Base-by-base conservation (phyloP, 148 eudicot species). In the Fagopyrum tataricum region DNA sequence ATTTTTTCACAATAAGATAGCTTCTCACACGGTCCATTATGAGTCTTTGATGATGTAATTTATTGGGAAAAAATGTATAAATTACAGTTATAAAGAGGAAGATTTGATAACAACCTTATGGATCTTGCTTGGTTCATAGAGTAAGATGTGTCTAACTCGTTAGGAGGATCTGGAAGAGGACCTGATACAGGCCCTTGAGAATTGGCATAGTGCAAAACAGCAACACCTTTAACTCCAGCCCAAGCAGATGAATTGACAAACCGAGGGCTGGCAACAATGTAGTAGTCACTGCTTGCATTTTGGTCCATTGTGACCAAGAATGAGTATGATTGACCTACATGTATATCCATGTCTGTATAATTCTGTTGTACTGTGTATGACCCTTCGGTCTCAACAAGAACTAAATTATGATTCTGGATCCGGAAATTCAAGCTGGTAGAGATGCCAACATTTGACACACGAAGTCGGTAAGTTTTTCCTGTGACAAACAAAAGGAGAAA, bases 111-210 rank as follows among this genome's bases (percentile, higher is more conserved):
- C 86, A 85, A 95, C 98, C 98, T 95, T 85, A 95, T 90, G 73
- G 98, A 95, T 86, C 89, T 85, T 81, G 98, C 98, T 87, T 95
- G 98, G 76, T 79, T 91, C 97, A 95, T 95, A 78, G 98, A 91
- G 86, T 87, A 95, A 80, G 70, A 83, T 72, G 90, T 64, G 86
- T 95, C 98, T 68, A 68, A 75, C 74, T 82, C 93, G 80, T 78
- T 85, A 79, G 96, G 97, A 79, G 85, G 90, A 81, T 79, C 96
- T 76, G 98, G 98, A 84, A 95, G 97, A 81, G 96, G 98, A 86
- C 98, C 98, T 83, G 96, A 88, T 75, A 85, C 89, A 10, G 91
- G 96, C 76, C 96, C 98, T 78, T 84, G 96, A 64, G 97, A 95
- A 80, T 88, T 91, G 55, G 88, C 83, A 78, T 95, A 95, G 79